A percentile compares a stretch with the other conserved stretches of the same genome.
Conservation (phyloP, 2,329 filamentous ascomycete species). For the Ceratocystis albifundus region DNA sequence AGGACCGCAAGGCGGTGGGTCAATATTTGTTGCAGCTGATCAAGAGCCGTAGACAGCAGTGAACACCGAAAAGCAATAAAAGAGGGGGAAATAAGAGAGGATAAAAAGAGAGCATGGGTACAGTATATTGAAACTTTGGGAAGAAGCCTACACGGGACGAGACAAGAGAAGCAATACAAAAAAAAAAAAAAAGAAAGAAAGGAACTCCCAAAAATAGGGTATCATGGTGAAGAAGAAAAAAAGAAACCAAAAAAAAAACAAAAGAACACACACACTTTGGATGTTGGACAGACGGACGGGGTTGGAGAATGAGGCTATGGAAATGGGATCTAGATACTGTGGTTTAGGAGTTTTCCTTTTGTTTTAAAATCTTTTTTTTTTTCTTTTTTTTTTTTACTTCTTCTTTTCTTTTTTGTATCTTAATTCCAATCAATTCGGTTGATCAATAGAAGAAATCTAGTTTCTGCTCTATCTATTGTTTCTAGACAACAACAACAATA, state of each 20-base stretch:
- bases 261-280: neutral
- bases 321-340: constrained; percentile 13
- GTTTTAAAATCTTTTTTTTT: too few species aligned
- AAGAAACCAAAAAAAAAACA: neutral
- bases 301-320: neutral
- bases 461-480: too few species aligned
- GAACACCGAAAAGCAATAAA: neutral
- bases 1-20: constrained; percentile 50
- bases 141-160: neutral
- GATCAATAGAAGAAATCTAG: neutral
- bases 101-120: neutral
- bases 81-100: neutral
- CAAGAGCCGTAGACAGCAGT: constrained; percentile 34
- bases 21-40: constrained; percentile 51
- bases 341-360: constrained; percentile 14
- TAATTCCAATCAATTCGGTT: neutral
- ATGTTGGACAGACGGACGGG: neutral
- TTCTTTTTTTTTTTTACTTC: neutral
- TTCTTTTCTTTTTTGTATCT: neutral
- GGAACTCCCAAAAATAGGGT: neutral
- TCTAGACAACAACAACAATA: neutral
- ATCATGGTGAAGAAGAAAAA: neutral
- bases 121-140: constrained; percentile 10
- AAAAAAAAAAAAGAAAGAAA: constrained; percentile 5
- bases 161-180: neutral